Base-by-base conservation (phyloP, 176 grass and related monocot species). In the Poa annua region DNA sequence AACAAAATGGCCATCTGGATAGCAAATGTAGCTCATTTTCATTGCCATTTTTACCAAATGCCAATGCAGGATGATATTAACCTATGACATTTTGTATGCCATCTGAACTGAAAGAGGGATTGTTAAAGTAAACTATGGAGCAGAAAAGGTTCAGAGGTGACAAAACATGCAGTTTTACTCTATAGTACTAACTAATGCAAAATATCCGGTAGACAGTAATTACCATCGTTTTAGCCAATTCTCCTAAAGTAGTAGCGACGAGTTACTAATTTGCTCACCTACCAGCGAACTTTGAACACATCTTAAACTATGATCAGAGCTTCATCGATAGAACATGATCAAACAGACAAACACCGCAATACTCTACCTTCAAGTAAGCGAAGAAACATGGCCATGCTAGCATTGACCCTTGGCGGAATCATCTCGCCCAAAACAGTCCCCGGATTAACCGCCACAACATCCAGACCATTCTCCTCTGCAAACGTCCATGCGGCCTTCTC, bases 401-500 rank as follows among this genome's bases (percentile, higher is more conserved):
- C 89, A 76, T 93, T 93, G 85, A 95, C 29, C 10, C 33, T 54
- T 16, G 96, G 91, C 11, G 85, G 93, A 66, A 95, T 98, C 29
- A 98, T 87, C 5, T 81, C 89, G 15, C 96, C 96, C 83, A 90
- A 14, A 6, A 95, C 93, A 1, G 96, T 87, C 17, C 96, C 93
- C 1, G 96, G 93, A 74, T 93, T 99, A 61, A 96, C n/a, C 35
- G 85, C 89, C 34, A 95, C 93, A 35, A 96, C 85, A 82, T 99
- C 93, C 20, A 96, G 39, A 2, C 83, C 75, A 11, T 95, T 96
- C 87, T 93, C 93, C 78, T 96, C 87, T 47, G 96, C 93, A 55
- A 98, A 98, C 78, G 90, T 88, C 89, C 96, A 98, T 74, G 93
- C 91, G 0, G 85, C 96, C 77, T 96, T 92, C 91, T 98, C 96